Evolutionary conservation across 768 basidiomycete species (phyloP).

Genomic region (Crepidotus variabilis): DNA sequence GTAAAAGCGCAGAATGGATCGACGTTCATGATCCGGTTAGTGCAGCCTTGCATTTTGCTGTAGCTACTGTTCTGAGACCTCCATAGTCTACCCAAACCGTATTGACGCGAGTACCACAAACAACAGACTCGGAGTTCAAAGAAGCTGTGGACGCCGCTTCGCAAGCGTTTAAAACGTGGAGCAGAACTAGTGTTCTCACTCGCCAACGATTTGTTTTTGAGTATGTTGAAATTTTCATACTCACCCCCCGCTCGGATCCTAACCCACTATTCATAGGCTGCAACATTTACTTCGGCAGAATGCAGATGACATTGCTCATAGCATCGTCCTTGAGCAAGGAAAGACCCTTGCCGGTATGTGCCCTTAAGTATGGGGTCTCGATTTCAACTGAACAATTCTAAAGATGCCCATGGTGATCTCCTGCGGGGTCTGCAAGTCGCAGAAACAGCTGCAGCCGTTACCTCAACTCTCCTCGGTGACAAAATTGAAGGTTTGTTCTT

Average conservation of each 20-base stretch:
- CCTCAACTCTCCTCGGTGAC: slow-evolving; percentile 83
- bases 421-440: slow-evolving; percentile 90
- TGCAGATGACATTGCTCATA: slow-evolving; percentile 79
- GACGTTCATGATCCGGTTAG: slow-evolving; percentile 88
- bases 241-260: slow-evolving; percentile 1
- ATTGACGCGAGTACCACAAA: slow-evolving; percentile 87
- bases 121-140: slow-evolving; percentile 75
- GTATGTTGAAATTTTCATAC: slow-evolving; percentile 40
- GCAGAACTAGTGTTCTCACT: slow-evolving; percentile 74
- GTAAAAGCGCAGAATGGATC: slow-evolving; percentile 73
- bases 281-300: slow-evolving; percentile 85
- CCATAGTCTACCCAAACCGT: slow-evolving; percentile 84
- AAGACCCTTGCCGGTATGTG: slow-evolving; percentile 79
- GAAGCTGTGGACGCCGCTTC: slow-evolving; percentile 82
- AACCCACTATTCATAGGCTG: slow-evolving; percentile 48
- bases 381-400: not conserved
- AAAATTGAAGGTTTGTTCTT: slow-evolving; percentile 76
- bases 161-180: slow-evolving; percentile 87
- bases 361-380: not conserved
- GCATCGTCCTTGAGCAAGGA: slow-evolving; percentile 93
- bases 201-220: slow-evolving; percentile 88
- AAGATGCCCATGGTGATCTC: slow-evolving; percentile 94
- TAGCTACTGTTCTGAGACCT: not conserved
- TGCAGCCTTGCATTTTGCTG: not conserved
- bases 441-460: slow-evolving; percentile 76